Percentiles rank a stretch among this genome's conserved stretches.
Evolutionary conservation across 805 yeast species (phyloP).

Genomic region (Millerozyma miso): DNA sequence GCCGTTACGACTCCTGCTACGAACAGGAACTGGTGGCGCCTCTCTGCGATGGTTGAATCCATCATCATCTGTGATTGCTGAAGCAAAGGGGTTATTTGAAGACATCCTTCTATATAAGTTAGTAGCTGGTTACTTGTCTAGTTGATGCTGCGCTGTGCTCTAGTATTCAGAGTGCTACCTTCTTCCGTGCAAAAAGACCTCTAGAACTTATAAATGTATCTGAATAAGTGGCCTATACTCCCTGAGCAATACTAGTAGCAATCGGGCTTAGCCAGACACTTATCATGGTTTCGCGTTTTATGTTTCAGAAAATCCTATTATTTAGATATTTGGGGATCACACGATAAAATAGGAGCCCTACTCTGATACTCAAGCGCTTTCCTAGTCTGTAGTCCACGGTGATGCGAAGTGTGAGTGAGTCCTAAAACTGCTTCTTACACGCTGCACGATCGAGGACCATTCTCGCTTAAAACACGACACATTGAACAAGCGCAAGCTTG

Average conservation of each 20-base stretch:
- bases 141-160: too few relatives aligned
- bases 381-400: too few relatives aligned
- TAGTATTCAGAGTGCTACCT: too few relatives aligned
- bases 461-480: too few relatives aligned
- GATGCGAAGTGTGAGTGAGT: too few relatives aligned
- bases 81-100: slow-evolving; percentile 53
- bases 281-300: background rate
- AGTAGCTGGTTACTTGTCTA: too few relatives aligned
- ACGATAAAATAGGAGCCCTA: too few relatives aligned
- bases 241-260: background rate
- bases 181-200: too few relatives aligned
- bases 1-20: slow-evolving; percentile 2
- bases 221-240: background rate
- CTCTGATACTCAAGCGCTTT: too few relatives aligned
- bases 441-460: background rate
- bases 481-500: background rate
- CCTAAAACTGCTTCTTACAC: background rate
- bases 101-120: slow-evolving; percentile 26
- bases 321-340: background rate
- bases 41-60: slow-evolving; percentile 34
- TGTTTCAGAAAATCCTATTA: background rate
- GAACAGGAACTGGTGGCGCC: slow-evolving; percentile 30
- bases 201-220: too few relatives aligned
- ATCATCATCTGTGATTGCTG: slow-evolving; percentile 38
- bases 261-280: background rate